Evolutionary conservation across 2,329 filamentous ascomycete species (phyloP), one percentile per base, ranked within the genome.

Genomic region (Elsinoe australis): DNA sequence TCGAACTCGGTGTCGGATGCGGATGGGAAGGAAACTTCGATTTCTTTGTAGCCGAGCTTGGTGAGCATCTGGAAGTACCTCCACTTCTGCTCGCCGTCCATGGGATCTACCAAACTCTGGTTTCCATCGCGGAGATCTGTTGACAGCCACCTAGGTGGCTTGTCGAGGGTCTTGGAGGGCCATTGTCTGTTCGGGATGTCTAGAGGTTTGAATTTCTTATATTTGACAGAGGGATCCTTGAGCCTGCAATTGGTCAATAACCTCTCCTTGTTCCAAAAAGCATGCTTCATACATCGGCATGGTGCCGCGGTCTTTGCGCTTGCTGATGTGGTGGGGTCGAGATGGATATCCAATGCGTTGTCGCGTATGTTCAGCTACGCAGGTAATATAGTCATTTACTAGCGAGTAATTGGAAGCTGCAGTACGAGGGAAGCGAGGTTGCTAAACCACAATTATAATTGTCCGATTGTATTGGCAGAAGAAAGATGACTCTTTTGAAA

Each of bases 51-150:
- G 58, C 92, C 90, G 42, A 95, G 76, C 53, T 90, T 81, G 60
- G 83, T 80, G 47, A 96, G 79, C 87, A 94, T 94, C 69, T 89
- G 82, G 74, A 96, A 96, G 75, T 89, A 96, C 53, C 76, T 74
- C 80, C 85, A 92, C 71, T 96, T 96, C 73, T 95, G 88, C 41
- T 95, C 87, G 57, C 87, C 87, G 62, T 87, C 92, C 89, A 96
- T 95, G 54, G 90, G 89, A 65, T 95, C 87, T 26, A 87, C 81
- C 66, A 95, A 73, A 66, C 83, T 89, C 72, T 96, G 90, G 73
- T 95, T 95, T 50, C 89, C 90, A 73, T 96, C 90, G 61, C 90
- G 76, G 59, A 94, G 71, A 65, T 92, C 85, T 32, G 87, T 94
- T 35, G 85, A 84, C 62, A 95, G 79, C 89, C 89, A 96, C 60